Conservation (phyloP, 2,329 filamentous ascomycete genomes). For the Fusarium decemcellulare region DNA sequence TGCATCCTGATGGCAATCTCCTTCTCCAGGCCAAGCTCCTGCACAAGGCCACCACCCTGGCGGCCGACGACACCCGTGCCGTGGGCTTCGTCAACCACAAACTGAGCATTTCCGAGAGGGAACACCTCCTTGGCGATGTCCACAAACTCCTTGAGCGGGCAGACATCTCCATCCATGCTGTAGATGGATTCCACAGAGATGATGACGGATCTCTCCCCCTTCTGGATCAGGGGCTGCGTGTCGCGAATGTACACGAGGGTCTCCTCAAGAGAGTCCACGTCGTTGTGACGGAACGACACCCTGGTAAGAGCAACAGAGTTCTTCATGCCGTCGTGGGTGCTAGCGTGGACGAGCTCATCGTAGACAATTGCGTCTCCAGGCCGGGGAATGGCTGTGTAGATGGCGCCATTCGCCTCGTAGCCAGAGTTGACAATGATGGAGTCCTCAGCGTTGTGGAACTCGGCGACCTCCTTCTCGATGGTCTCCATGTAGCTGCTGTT, state of each 20-base stretch:
- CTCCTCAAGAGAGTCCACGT: constrained; percentile 51
- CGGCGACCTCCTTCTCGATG: constrained; percentile 73
- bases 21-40: constrained; percentile 63
- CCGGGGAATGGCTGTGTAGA: constrained; percentile 64
- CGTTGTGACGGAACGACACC: constrained; percentile 64
- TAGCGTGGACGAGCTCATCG: constrained; percentile 78
- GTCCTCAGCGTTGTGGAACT: constrained; percentile 70
- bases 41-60: constrained; percentile 64
- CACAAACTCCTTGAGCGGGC: constrained; percentile 56
- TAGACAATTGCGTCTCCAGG: constrained; percentile 71
- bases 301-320: constrained; percentile 63
- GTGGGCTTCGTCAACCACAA: constrained; percentile 71
- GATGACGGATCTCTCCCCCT: constrained; percentile 52
- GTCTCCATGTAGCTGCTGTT: constrained; percentile 69
- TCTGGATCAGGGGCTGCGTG: constrained; percentile 47
- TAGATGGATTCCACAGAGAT: constrained; percentile 60
- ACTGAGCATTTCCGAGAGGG: constrained; percentile 57
- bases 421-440: constrained; percentile 74
- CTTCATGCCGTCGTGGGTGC: constrained; percentile 75
- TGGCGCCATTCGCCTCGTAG: constrained; percentile 67
- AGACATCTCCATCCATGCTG: constrained; percentile 63
- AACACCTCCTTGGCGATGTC: constrained; percentile 52
- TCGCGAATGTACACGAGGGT: constrained; percentile 51
- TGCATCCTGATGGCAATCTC: constrained; percentile 65
- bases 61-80: constrained; percentile 65